Evolutionary conservation across 108 stramenopile species (phyloP), one percentile per base, ranked within the genome.

Genomic region (Nitzschia palea): DNA sequence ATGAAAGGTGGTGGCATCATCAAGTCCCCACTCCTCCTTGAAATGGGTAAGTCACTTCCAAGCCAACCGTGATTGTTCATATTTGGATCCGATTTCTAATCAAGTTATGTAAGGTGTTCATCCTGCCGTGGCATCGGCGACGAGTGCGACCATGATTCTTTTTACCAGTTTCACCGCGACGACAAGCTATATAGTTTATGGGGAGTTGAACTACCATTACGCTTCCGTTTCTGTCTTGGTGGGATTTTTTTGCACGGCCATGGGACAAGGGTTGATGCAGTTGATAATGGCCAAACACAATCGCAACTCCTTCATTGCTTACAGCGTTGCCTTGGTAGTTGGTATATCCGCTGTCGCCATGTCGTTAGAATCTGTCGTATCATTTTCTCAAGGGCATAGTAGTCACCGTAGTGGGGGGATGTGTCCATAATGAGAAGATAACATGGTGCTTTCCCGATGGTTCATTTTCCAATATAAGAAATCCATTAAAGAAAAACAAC

Each of bases 101-200:
- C 18, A 10, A 15, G 12, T 51, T 6, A 15, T 51, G 8, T 5
- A 10, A 51, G 26, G 26, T 29, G 26, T 88, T n/a, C 86, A 87
- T 63, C 94, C 94, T 0, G 48, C 60, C n/a, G 94, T 95, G 40
- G 82, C 89, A 0, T 80, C 83, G 3, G 90, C 88, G 9, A 79
- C 86, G 4, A 78, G 76, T 14, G 88, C 88, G 0, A 70, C 67
- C 52, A 94, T 94, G 93, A 94, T 94, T 43, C 65, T 94, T 5
- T 90, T 86, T 74, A 94, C 93, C 17, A 86, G 86, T 44, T 82
- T 84, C 51, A 87, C 93, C 6, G 88, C 89, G 18, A 85, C 93
- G 0, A 83, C 88, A 1, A 83, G 80, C 36, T 94, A 83, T 62
- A 67, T 78, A 10, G 85, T 85, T 4, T 94, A 86, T 72, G 93